Evolutionary conservation across 1,284 basidiomycete genomes (phyloP).

Genomic region (Thecaphora frezii): DNA sequence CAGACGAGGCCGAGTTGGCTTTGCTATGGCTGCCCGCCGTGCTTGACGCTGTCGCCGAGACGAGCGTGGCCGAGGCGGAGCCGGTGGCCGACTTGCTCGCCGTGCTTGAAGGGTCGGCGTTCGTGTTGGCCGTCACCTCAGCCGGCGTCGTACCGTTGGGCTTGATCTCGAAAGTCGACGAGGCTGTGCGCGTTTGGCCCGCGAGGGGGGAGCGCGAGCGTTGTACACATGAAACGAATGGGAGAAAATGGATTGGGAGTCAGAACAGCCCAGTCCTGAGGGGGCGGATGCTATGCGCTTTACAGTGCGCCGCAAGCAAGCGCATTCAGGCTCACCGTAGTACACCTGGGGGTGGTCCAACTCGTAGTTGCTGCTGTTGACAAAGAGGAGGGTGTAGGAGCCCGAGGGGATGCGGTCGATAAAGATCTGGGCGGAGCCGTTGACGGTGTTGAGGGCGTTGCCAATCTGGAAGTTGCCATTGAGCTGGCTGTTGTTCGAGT

Average conservation of each 20-base stretch:
- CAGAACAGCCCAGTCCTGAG: not conserved
- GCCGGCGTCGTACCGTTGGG: constrained; percentile 39
- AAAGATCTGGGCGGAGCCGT: constrained; percentile 37
- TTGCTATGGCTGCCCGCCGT: constrained; percentile 6
- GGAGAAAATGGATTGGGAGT: no score
- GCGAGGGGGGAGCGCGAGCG: not conserved
- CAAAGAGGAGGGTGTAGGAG: constrained; percentile 35
- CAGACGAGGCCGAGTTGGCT: constrained; percentile 2
- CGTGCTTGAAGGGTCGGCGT: constrained; percentile 27
- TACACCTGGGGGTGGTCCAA: constrained; percentile 37
- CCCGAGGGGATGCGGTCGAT: constrained; percentile 36
- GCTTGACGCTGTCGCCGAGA: constrained; percentile 6
- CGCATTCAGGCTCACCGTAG: constrained; percentile 16
- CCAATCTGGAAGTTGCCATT: constrained; percentile 48
- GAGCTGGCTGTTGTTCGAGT: constrained; percentile 29
- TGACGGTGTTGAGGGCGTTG: constrained; percentile 30
- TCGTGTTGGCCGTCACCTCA: constrained; percentile 33
- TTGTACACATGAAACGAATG: no score
- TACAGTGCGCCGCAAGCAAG: no score
- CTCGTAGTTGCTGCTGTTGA: constrained; percentile 44
- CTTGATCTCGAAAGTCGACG: constrained; percentile 28
- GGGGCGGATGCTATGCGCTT: not conserved
- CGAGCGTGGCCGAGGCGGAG: constrained; percentile 21
- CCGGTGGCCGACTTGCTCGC: constrained; percentile 21
- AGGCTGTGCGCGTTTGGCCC: constrained; percentile 2